Conservation (phyloP, 441 rosid species). For the Jatropha multifida region DNA sequence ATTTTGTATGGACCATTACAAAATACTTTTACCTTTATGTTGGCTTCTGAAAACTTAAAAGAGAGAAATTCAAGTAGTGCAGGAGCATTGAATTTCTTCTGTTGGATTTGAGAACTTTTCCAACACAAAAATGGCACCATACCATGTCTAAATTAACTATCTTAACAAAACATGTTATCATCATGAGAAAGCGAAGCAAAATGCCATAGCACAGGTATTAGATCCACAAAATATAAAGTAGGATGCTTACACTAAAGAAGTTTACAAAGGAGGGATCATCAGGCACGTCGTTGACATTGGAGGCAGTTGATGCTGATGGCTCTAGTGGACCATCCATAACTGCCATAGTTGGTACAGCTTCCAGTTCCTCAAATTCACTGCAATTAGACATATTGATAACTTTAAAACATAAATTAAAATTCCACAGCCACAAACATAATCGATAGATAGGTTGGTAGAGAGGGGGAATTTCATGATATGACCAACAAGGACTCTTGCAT, state of each 20-base stretch:
- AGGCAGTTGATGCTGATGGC: constrained; percentile 50
- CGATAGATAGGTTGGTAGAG: no score
- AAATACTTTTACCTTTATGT: no score
- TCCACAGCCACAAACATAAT: not conserved
- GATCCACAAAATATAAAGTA: not conserved
- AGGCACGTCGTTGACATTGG: constrained; percentile 47
- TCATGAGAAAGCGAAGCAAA: not conserved
- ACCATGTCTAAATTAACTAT: not conserved
- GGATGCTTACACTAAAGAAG: constrained; percentile 73
- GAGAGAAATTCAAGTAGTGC: not conserved
- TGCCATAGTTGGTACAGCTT: constrained; percentile 83
- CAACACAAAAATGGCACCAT: not conserved
- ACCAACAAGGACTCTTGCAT: not conserved
- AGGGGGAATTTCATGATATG: no score
- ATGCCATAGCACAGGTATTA: not conserved
- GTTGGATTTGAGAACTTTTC: not conserved
- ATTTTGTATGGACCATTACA: not conserved
- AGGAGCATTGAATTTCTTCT: not conserved
- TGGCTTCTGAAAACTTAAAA: not conserved
- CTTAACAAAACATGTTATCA: not conserved
- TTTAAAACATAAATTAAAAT: not conserved
- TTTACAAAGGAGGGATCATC: constrained; percentile 81
- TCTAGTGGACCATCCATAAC: constrained; percentile 87
- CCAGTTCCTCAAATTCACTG: constrained; percentile 94
- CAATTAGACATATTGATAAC: constrained; percentile 17